A percentile compares a stretch with the other conserved stretches of the same genome.
Conservation (phyloP, 2,329 filamentous ascomycete genomes). For the Furcasterigmium furcatum region DNA sequence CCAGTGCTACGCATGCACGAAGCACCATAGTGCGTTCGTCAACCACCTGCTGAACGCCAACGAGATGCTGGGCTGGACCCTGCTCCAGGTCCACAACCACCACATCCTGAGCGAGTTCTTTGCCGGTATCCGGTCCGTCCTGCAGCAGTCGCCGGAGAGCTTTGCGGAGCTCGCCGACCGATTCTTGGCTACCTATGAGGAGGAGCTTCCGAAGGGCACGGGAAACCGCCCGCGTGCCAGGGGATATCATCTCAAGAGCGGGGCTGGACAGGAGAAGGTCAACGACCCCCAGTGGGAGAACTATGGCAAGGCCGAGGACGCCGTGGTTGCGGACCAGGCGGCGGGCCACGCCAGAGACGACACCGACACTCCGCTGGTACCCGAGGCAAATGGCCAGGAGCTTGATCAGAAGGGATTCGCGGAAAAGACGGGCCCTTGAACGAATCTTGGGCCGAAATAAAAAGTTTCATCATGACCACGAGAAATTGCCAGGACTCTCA, state of each 20-base stretch:
- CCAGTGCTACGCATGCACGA: slow-evolving; percentile 76
- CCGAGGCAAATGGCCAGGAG: slow-evolving; percentile 41
- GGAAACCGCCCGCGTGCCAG: slow-evolving; percentile 76
- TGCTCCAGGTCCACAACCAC: slow-evolving; percentile 92
- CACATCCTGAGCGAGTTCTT: slow-evolving; percentile 73
- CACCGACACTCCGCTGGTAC: slow-evolving; percentile 45
- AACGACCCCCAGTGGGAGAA: slow-evolving; percentile 67
- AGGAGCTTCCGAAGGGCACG: slow-evolving; percentile 67
- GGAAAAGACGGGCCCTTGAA: neutral
- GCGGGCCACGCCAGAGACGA: slow-evolving; percentile 41
- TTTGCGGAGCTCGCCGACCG: slow-evolving; percentile 53
- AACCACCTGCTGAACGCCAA: slow-evolving; percentile 85
- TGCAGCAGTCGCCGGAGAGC: slow-evolving; percentile 42
- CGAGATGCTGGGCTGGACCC: slow-evolving; percentile 94
- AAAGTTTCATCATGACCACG: no score
- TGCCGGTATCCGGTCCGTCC: slow-evolving; percentile 59
- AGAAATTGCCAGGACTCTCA: no score
- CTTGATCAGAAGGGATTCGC: slow-evolving; percentile 57
- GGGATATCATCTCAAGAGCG: slow-evolving; percentile 78
- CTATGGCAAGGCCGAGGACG: slow-evolving; percentile 27
- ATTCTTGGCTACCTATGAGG: slow-evolving; percentile 59
- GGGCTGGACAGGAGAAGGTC: slow-evolving; percentile 61
- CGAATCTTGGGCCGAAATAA: neutral
- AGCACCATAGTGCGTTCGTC: slow-evolving; percentile 83
- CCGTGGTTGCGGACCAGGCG: slow-evolving; percentile 17